Conservation (phyloP, 2,329 filamentous ascomycete species). For the Aspergillus latus region DNA sequence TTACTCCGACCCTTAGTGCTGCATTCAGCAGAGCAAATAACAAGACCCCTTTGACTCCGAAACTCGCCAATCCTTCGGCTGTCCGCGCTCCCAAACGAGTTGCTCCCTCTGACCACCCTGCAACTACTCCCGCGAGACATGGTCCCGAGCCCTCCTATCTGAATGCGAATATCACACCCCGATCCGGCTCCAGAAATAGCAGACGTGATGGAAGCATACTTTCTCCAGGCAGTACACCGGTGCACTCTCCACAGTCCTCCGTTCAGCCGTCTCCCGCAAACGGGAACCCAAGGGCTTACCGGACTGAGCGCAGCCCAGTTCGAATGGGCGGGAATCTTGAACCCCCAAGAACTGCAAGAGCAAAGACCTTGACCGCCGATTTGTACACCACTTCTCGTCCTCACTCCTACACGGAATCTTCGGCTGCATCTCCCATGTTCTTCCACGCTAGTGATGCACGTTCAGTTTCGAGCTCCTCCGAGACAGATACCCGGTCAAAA, state of each 20-base stretch:
- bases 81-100: slow-evolving; percentile 35
- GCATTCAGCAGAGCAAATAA: slow-evolving; percentile 56
- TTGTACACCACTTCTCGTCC: slow-evolving; percentile 34
- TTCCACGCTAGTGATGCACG: slow-evolving; percentile 86
- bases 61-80: slow-evolving; percentile 49
- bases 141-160: slow-evolving; percentile 60
- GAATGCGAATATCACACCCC: slow-evolving; percentile 71
- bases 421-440: slow-evolving; percentile 64
- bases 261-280: slow-evolving; percentile 29
- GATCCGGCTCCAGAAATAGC: slow-evolving; percentile 70
- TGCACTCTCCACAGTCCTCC: slow-evolving; percentile 31
- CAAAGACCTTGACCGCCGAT: slow-evolving; percentile 42
- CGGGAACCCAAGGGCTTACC: slow-evolving; percentile 23
- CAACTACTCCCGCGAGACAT: slow-evolving; percentile 35
- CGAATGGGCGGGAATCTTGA: slow-evolving; percentile 31
- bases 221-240: slow-evolving; percentile 60
- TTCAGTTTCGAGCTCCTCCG: slow-evolving; percentile 42
- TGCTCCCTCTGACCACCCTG: slow-evolving; percentile 33
- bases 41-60: slow-evolving; percentile 60
- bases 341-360: slow-evolving; percentile 32
- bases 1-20: slow-evolving; percentile 68
- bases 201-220: slow-evolving; percentile 67
- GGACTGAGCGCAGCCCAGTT: slow-evolving; percentile 38
- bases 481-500: slow-evolving; percentile 32
- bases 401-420: slow-evolving; percentile 36